These are phyloP conservation scores for Talaromyces sp. DNA, from an alignment of 2,329 filamentous ascomycete species.

Conservation along the genomic window DNA sequence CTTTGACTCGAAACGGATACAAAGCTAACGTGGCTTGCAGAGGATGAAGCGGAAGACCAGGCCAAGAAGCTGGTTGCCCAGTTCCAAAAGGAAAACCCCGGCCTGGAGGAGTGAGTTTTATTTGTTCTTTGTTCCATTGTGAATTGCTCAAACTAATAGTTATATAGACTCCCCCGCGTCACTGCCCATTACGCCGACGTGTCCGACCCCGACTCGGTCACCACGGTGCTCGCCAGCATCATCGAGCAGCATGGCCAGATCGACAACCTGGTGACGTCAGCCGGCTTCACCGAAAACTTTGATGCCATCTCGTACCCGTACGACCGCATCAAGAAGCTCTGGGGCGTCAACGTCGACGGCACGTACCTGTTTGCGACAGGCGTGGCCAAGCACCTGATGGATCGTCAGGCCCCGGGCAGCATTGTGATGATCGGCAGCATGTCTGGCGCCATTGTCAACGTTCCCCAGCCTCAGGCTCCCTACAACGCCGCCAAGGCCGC, in stretches of 20 bases:
- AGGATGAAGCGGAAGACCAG: slow-evolving; percentile 77
- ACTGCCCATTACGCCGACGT: slow-evolving; percentile 91
- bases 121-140: too few relatives aligned
- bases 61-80: slow-evolving; percentile 68
- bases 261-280: slow-evolving; percentile 90
- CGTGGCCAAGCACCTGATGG: slow-evolving; percentile 85
- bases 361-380: slow-evolving; percentile 84
- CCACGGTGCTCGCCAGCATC: slow-evolving; percentile 66
- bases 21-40: slow-evolving; percentile 40
- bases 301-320: slow-evolving; percentile 86
- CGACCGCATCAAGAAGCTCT: slow-evolving; percentile 87
- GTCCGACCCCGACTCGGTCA: slow-evolving; percentile 72
- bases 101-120: slow-evolving; percentile 56
- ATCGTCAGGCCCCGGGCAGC: slow-evolving; percentile 70
- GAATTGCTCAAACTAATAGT: background rate
- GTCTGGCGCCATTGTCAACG: slow-evolving; percentile 89
- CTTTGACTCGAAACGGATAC: background rate
- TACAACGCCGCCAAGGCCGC: slow-evolving; percentile 94
- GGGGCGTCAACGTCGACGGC: slow-evolving; percentile 89
- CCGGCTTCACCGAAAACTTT: slow-evolving; percentile 94
- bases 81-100: slow-evolving; percentile 76
- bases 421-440: slow-evolving; percentile 96
- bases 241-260: slow-evolving; percentile 71
- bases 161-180: slow-evolving; percentile 65
- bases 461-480: slow-evolving; percentile 87